These are phyloP conservation scores for Hortaea werneckii DNA, from an alignment of 2,329 filamentous ascomycete genomes.

Conservation along the genomic window DNA sequence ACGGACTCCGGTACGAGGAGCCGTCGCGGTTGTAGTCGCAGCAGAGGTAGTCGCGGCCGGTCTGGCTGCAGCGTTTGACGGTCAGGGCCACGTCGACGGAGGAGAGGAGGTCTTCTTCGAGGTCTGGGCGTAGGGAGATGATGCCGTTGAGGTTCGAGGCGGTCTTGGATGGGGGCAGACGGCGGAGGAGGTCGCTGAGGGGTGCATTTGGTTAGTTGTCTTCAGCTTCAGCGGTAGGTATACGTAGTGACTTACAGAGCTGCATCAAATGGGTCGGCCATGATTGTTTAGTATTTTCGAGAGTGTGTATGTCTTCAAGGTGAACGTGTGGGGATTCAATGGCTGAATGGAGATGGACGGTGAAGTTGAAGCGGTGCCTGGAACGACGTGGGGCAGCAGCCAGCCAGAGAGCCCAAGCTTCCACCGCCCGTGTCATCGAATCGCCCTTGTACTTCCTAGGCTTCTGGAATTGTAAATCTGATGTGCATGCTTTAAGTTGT, in stretches of 20 bases:
- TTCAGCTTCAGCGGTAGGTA: conserved; percentile 4
- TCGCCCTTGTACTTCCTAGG: no score
- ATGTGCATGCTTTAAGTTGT: no score
- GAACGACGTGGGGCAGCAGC: not conserved
- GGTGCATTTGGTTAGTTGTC: conserved; percentile 10
- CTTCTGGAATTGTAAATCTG: no score
- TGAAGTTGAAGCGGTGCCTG: not conserved
- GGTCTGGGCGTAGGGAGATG: conserved; percentile 76
- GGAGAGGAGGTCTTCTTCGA: conserved; percentile 94
- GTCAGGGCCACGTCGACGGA: conserved; percentile 93
- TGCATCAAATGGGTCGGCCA: conserved; percentile 60
- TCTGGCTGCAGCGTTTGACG: conserved; percentile 74
- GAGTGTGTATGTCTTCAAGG: not conserved
- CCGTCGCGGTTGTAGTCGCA: conserved; percentile 99
- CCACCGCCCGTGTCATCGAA: no score
- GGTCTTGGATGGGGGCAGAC: conserved; percentile 89
- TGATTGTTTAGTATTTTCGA: conserved; percentile 2
- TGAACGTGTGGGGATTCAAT: not conserved
- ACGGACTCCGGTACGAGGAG: conserved; percentile 95
- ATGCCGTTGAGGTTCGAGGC: conserved; percentile 79
- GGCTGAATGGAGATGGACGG: not conserved
- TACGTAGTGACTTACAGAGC: conserved; percentile 50
- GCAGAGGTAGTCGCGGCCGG: conserved; percentile 88
- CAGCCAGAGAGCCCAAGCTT: no score
- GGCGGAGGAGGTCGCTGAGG: conserved; percentile 86